phyloP scores from a whole-genome alignment of 2,329 filamentous ascomycete species.

The Trichoderma breve region DNA sequence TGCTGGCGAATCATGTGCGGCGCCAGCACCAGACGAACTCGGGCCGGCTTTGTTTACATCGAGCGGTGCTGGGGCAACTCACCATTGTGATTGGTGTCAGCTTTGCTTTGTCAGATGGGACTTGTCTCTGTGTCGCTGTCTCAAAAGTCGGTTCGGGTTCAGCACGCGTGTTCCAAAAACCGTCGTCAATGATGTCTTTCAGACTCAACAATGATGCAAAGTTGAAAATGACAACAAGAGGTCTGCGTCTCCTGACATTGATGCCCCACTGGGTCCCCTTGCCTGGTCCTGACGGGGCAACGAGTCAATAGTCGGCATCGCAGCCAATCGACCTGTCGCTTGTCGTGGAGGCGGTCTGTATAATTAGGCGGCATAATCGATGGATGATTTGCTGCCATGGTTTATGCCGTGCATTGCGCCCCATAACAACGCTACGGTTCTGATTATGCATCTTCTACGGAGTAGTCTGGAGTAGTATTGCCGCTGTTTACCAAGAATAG shows the following conservation, averaged over 20 bases:
- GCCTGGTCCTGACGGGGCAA: constrained; percentile 18
- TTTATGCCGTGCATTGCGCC: constrained; percentile 1
- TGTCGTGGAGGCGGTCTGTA: constrained; percentile 17
- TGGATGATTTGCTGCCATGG: background rate
- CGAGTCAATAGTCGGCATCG: constrained; percentile 15
- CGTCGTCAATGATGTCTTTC: constrained; percentile 22
- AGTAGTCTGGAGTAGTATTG: background rate
- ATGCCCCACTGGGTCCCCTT: constrained; percentile 19
- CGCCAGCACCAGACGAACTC: background rate
- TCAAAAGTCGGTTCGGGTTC: background rate
- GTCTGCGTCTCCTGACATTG: constrained; percentile 17
- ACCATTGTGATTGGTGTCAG: constrained; percentile 21
- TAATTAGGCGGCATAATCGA: background rate
- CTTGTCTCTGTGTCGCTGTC: too few relatives aligned
- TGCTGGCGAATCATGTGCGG: constrained; percentile 18
- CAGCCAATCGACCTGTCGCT: constrained; percentile 13
- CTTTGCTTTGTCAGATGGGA: background rate
- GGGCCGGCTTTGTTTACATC: constrained; percentile 20
- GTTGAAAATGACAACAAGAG: constrained; percentile 22
- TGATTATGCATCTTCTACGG: background rate
- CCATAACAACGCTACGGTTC: background rate
- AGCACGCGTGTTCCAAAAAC: constrained; percentile 17
- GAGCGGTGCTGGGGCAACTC: constrained; percentile 22
- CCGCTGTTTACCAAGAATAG: background rate
- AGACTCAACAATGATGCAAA: constrained; percentile 15